Percentiles rank a stretch among this genome's conserved stretches.
These are phyloP conservation scores for Drechslerella coelobrocha DNA, from an alignment of 2,329 filamentous ascomycete species.

Conservation along the genomic window DNA sequence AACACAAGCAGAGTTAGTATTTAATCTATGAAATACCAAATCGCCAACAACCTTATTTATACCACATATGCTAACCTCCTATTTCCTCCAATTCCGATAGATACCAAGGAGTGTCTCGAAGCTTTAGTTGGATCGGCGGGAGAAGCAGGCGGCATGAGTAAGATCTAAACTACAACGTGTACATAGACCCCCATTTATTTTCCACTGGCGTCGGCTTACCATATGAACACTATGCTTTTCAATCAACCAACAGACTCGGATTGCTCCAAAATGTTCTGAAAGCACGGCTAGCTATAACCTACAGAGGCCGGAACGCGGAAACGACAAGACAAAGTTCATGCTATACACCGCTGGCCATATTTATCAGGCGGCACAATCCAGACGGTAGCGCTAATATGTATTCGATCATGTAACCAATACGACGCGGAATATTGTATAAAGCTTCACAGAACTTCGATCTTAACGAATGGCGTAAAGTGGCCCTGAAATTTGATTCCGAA, in stretches of 20 bases:
- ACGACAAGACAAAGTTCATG: neutral
- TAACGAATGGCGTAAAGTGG: no score
- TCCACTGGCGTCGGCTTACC: neutral
- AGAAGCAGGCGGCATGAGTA: slow-evolving; percentile 46
- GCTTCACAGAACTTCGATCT: no score
- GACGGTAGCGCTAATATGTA: no score
- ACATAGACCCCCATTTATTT: neutral
- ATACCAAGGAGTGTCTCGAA: slow-evolving; percentile 36
- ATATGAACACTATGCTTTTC: neutral
- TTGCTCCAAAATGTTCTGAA: slow-evolving; percentile 43
- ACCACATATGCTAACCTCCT: no score
- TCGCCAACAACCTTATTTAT: neutral
- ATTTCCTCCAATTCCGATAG: slow-evolving; percentile 16
- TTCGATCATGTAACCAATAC: no score
- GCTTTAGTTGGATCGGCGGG: slow-evolving; percentile 22
- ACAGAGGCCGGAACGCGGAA: neutral
- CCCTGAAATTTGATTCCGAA: no score
- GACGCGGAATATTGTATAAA: no score
- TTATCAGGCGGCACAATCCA: no score
- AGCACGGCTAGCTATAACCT: neutral
- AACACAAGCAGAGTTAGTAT: slow-evolving; percentile 28
- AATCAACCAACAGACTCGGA: slow-evolving; percentile 22
- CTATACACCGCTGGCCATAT: no score
- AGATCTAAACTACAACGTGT: slow-evolving; percentile 40
- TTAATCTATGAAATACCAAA: neutral